Percentiles rank a stretch among this genome's conserved stretches.
Conservation (phyloP, 148 eudicot species). For the Rhododendron mucronatum region DNA sequence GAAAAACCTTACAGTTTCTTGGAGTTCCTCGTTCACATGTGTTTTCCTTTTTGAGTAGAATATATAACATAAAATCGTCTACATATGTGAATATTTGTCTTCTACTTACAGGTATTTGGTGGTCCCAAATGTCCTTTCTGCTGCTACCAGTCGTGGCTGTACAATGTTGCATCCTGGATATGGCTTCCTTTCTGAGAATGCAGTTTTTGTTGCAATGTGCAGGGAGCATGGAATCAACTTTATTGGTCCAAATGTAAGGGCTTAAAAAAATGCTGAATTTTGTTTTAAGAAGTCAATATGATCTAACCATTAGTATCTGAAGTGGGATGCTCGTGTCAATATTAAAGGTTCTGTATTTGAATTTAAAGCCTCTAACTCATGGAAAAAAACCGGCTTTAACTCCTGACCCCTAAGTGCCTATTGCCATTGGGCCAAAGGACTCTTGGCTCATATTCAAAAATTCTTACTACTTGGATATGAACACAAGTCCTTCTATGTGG, state of each 20-base stretch:
- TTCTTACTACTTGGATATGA: neutral
- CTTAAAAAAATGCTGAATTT: neutral
- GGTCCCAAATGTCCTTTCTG: constrained; percentile 88
- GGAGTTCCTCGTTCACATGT: neutral
- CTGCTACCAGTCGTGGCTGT: constrained; percentile 88
- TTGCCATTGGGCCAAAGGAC: neutral
- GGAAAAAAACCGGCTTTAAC: neutral
- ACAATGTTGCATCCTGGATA: constrained; percentile 99
- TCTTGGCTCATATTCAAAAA: neutral
- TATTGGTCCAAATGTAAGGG: constrained; percentile 93
- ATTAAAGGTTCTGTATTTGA: neutral
- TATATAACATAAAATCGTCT: neutral
- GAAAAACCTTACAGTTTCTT: neutral
- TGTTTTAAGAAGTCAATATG: neutral
- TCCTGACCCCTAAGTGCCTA: neutral
- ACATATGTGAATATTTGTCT: neutral
- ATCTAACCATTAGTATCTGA: neutral
- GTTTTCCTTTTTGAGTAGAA: neutral
- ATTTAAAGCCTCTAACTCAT: neutral
- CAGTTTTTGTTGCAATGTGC: constrained; percentile 93
- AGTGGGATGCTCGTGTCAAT: neutral
- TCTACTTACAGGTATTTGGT: constrained; percentile 64
- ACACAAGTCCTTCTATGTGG: neutral
- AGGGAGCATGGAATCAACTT: constrained; percentile 92
- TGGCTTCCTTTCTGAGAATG: constrained; percentile 98